Percentiles rank a stretch among this genome's conserved stretches.
Conservation (phyloP, 192 early-diverging fungal genomes). For the Linnemannia zychae region DNA sequence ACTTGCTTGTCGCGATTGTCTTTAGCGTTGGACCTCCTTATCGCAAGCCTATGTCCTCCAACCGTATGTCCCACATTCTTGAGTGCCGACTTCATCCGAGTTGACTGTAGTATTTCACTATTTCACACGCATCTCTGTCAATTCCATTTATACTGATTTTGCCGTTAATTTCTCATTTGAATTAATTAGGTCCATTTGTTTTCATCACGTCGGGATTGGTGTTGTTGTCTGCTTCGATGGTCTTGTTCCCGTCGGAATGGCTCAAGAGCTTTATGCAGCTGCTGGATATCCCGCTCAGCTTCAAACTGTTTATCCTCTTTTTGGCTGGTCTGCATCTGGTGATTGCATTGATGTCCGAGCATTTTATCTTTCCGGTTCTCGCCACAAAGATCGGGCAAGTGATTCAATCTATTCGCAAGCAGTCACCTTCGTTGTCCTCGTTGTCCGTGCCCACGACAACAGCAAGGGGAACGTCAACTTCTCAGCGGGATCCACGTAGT, state of each 20-base stretch:
- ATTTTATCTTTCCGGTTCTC: slow-evolving; percentile 55
- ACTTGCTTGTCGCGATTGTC: slow-evolving; percentile 89
- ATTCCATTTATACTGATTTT: slow-evolving; percentile 39
- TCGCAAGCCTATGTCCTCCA: slow-evolving; percentile 88
- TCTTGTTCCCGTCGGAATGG: slow-evolving; percentile 67
- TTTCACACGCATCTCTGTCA: slow-evolving; percentile 88
- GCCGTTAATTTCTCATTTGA: neutral
- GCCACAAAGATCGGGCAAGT: slow-evolving; percentile 34
- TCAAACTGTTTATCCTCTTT: slow-evolving; percentile 70
- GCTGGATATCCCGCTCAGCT: slow-evolving; percentile 63
- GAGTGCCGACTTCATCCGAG: neutral
- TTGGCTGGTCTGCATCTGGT: slow-evolving; percentile 72
- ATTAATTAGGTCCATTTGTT: slow-evolving; percentile 69
- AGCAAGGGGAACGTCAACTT: neutral
- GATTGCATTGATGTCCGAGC: slow-evolving; percentile 56
- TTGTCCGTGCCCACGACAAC: neutral
- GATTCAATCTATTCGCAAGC: slow-evolving; percentile 7
- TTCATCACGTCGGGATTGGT: slow-evolving; percentile 72
- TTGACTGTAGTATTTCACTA: slow-evolving; percentile 96
- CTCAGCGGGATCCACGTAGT: neutral
- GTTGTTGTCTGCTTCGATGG: slow-evolving; percentile 59
- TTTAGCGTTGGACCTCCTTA: slow-evolving; percentile 98
- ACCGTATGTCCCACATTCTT: slow-evolving; percentile 67
- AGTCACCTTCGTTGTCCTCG: neutral
- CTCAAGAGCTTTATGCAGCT: slow-evolving; percentile 76